Percentiles rank a stretch among this genome's conserved stretches.
Conservation (phyloP, 371 early-diverging fungal genomes). For the Mortierella sp. region DNA sequence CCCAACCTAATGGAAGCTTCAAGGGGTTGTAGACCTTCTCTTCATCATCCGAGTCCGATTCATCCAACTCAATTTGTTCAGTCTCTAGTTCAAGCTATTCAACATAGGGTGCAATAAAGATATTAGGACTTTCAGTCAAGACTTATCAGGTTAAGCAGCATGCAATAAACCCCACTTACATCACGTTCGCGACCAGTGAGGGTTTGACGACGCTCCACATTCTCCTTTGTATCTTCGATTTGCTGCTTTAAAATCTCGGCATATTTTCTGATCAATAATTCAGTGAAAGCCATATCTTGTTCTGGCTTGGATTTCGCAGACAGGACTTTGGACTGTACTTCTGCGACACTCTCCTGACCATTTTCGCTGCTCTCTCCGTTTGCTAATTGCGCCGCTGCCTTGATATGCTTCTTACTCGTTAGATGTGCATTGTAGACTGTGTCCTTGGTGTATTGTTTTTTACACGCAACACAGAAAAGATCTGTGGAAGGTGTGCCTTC, state of each 20-base stretch:
- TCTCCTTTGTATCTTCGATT: conserved; percentile 85
- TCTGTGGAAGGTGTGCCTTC: conserved; percentile 59
- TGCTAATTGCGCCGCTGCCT: conserved; percentile 74
- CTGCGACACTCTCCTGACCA: conserved; percentile 60
- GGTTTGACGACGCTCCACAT: conserved; percentile 95
- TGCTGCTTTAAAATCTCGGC: conserved; percentile 69
- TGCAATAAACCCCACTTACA: conserved; percentile 54
- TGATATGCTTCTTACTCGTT: conserved; percentile 91
- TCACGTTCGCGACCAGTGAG: conserved; percentile 89
- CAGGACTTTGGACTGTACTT: conserved; percentile 57
- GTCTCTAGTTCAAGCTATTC: conserved; percentile 80
- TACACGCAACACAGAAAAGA: conserved; percentile 88
- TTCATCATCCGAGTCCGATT: conserved; percentile 87
- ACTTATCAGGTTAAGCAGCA: not conserved
- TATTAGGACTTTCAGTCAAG: not conserved
- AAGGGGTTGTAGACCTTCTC: conserved; percentile 96
- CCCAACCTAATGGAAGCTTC: conserved; percentile 97
- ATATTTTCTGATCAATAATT: conserved; percentile 74
- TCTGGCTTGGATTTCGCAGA: conserved; percentile 64
- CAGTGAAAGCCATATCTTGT: conserved; percentile 71
- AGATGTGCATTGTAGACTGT: conserved; percentile 90
- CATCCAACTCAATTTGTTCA: conserved; percentile 78
- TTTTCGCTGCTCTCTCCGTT: conserved; percentile 20
- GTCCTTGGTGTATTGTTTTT: conserved; percentile 87
- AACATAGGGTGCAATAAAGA: not conserved